Percentiles rank a stretch among this genome's conserved stretches.
phyloP scores from a whole-genome alignment of 2,329 filamentous ascomycete genomes.

The Pyrenophora graminea region DNA sequence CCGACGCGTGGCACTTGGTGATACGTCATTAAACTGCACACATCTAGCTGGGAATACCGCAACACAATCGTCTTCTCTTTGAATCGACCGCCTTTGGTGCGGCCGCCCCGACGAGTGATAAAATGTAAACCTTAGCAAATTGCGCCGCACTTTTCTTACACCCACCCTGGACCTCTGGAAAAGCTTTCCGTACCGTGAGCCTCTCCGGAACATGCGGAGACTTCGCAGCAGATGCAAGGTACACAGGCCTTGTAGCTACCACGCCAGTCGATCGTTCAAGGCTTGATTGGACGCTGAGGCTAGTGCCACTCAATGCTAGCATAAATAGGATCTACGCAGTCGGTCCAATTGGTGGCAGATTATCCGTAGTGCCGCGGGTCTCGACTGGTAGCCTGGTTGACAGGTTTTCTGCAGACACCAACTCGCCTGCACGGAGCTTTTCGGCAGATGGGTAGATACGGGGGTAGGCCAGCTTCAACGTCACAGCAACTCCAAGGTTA shows the following conservation, averaged over 20 bases:
- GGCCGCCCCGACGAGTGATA: not conserved
- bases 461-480: not conserved
- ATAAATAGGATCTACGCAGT: not conserved
- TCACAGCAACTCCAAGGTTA: not conserved
- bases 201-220: constrained; percentile 10
- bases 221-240: constrained; percentile 11
- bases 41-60: too few relatives aligned
- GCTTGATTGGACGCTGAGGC: constrained; percentile 1
- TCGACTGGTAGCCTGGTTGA: not conserved
- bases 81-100: too few relatives aligned
- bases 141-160: not conserved
- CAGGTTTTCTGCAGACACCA: too few relatives aligned
- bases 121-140: not conserved
- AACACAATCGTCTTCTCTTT: too few relatives aligned
- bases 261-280: constrained; percentile 7
- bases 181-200: not conserved
- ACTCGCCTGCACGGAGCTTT: too few relatives aligned
- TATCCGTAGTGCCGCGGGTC: constrained; percentile 7
- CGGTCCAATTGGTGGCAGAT: constrained; percentile 6
- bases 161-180: too few relatives aligned
- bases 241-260: constrained; percentile 4
- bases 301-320: constrained; percentile 1
- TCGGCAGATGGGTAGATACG: too few relatives aligned
- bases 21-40: too few relatives aligned
- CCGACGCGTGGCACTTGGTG: too few relatives aligned